Base-by-base conservation (phyloP, 2,329 filamentous ascomycete genomes). In the Rhynchosporium graminicola region DNA sequence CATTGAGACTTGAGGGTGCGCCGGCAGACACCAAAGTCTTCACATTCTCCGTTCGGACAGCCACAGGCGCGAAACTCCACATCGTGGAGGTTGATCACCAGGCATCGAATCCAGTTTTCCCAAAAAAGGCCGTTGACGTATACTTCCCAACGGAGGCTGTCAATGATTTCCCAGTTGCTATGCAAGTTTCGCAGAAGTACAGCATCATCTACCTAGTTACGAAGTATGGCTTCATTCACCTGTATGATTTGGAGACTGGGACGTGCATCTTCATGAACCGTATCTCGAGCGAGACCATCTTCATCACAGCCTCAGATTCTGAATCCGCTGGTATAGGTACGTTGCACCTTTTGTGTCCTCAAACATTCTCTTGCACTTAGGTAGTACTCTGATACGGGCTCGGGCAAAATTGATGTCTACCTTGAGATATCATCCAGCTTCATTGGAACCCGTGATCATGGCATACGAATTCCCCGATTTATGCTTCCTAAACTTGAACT, bases 261-360 rank as follows among this genome's bases (percentile, higher is more conserved):
- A 90, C 90, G 12, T 96, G 92, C 76, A 95, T 99, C 75, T 99
- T 97, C 85, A 96, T 99, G 92, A 99, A 99, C 83, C 90, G 96
- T 71, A 99, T 99, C 73, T 99, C 95, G 40, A 97, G 92, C 81
- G 95, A 99, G 76, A 99, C 95, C 31, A 98, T 99, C 76, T 99
- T 99, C 80, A 96, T 94, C 31, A 97, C 93, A 26, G 89, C 91
- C 52, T 80, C 88, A 42, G 95, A 99, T 75, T 84, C 85, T 60
- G 88, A 92, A 28, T 96, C 92, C 20, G 86, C 89, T 51, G 96
- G 96, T 71, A 89, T 99, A 66, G 60, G 63, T 64, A 64, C 7
- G 45, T 61, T 28, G 40, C 26, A 6, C 26, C 31, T n/a, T 33
- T 15, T 20, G 28, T 51, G 38, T 36, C n/a, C 20, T 36, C 7